Conservation (phyloP, 345 rosid genomes). For the Gossypioides kirkii region DNA sequence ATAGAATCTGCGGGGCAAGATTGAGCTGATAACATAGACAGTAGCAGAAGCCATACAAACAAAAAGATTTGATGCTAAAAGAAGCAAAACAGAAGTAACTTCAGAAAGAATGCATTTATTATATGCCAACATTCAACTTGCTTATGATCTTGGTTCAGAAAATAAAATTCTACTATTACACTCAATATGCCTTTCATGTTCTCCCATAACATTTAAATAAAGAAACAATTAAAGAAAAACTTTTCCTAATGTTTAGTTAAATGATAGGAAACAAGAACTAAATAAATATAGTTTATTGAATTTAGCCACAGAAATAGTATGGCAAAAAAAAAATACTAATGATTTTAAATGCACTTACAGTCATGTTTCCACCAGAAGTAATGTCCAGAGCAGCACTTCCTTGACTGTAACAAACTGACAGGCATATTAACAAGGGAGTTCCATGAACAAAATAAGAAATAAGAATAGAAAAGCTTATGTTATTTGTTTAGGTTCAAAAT, state of each 20-base stretch:
- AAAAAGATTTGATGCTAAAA: not conserved
- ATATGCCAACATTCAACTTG: not conserved
- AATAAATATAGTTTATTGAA: not conserved
- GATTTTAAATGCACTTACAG: conserved; percentile 38
- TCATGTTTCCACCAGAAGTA: conserved; percentile 71
- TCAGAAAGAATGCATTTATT: not conserved
- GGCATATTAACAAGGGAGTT: conserved; percentile 12
- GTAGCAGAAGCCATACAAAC: not conserved
- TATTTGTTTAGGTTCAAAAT: not conserved
- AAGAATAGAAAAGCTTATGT: not conserved
- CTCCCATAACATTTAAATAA: not conserved
- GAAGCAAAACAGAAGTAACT: not conserved
- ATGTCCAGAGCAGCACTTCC: conserved; percentile 77
- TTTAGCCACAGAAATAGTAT: not conserved
- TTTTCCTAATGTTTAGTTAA: not conserved
- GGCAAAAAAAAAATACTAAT: not conserved
- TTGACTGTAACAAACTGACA: conserved; percentile 47
- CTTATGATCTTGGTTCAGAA: not conserved
- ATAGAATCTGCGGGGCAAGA: not conserved
- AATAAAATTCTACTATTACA: conserved; percentile 4
- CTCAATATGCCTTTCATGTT: conserved; percentile 3
- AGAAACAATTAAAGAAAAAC: not conserved
- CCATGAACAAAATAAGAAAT: conserved; percentile 7
- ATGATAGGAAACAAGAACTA: not conserved
- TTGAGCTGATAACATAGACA: not conserved